These are phyloP conservation scores for Nasturtium officinale DNA, from an alignment of 345 rosid genomes.

Conservation along the genomic window DNA sequence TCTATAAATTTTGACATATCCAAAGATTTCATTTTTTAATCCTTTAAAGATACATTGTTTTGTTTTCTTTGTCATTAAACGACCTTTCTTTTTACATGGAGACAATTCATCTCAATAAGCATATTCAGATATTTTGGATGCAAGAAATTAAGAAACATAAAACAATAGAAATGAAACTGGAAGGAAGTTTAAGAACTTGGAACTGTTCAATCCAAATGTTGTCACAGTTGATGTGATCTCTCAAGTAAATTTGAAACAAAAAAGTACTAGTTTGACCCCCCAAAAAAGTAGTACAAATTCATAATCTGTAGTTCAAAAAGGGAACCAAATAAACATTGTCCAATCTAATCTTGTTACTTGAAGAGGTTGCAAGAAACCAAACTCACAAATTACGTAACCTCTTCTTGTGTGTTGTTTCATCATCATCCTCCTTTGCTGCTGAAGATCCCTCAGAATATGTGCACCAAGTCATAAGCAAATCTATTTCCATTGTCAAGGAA, in stretches of 20 bases:
- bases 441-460: conserved; percentile 71
- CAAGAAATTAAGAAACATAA: neutral
- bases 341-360: conserved; percentile 24
- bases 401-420: conserved; percentile 25
- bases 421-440: conserved; percentile 28
- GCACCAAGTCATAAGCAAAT: conserved; percentile 95
- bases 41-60: neutral
- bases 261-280: too few species aligned
- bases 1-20: conserved; percentile 13
- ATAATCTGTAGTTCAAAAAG: conserved; percentile 17
- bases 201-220: conserved; percentile 20
- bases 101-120: neutral
- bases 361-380: conserved; percentile 13
- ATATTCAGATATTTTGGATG: neutral
- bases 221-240: conserved; percentile 10
- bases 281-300: conserved; percentile 10
- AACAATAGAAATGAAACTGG: neutral
- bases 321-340: conserved; percentile 7
- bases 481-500: conserved; percentile 63
- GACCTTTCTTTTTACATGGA: neutral
- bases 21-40: neutral
- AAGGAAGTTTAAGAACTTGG: conserved; percentile 13
- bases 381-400: neutral
- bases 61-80: neutral
- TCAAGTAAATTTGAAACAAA: neutral